Percentiles rank a stretch among this genome's conserved stretches.
phyloP scores from a whole-genome alignment of 495 filamentous ascomycete species.

The Aspergillus carlsbadensis region DNA sequence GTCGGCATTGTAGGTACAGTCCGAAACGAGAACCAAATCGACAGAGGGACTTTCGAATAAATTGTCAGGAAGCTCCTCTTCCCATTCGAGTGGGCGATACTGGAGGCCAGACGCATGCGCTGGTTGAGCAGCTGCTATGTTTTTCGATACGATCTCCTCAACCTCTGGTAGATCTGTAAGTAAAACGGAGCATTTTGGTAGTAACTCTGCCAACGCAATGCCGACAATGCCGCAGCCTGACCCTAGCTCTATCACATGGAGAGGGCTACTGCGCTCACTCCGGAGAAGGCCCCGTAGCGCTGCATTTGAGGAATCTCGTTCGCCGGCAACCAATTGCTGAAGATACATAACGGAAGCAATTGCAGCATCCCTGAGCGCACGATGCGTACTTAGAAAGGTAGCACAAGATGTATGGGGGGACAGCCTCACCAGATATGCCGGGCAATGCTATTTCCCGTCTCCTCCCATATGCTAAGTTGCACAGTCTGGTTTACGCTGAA shows the following conservation, averaged over 20 bases:
- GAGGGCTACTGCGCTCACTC: slow-evolving; percentile 19
- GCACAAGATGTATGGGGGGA: slow-evolving; percentile 6
- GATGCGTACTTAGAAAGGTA: slow-evolving; percentile 15
- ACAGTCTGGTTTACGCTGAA: slow-evolving; percentile 31
- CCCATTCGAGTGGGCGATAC: slow-evolving; percentile 78
- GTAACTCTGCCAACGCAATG: slow-evolving; percentile 63
- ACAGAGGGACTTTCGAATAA: slow-evolving; percentile 39
- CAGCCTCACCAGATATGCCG: slow-evolving; percentile 81
- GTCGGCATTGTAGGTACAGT: slow-evolving; percentile 95
- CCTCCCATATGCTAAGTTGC: slow-evolving; percentile 67
- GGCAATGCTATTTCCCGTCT: slow-evolving; percentile 93
- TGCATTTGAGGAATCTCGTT: slow-evolving; percentile 19
- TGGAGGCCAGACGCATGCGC: slow-evolving; percentile 36
- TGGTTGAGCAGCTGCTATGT: slow-evolving; percentile 47
- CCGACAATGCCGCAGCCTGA: slow-evolving; percentile 85
- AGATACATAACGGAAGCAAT: slow-evolving; percentile 53
- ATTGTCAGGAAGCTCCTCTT: slow-evolving; percentile 42
- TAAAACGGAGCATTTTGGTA: slow-evolving; percentile 55
- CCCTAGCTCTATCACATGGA: slow-evolving; percentile 74
- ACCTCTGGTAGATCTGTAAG: slow-evolving; percentile 86
- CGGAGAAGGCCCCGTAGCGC: slow-evolving; percentile 29
- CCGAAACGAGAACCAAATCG: slow-evolving; percentile 78
- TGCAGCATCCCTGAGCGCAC: slow-evolving; percentile 62
- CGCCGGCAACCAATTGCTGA: slow-evolving; percentile 23
- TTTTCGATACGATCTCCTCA: slow-evolving; percentile 58